Conservation (phyloP, 140 eudicot species). For the Ambrosia hybrid region DNA sequence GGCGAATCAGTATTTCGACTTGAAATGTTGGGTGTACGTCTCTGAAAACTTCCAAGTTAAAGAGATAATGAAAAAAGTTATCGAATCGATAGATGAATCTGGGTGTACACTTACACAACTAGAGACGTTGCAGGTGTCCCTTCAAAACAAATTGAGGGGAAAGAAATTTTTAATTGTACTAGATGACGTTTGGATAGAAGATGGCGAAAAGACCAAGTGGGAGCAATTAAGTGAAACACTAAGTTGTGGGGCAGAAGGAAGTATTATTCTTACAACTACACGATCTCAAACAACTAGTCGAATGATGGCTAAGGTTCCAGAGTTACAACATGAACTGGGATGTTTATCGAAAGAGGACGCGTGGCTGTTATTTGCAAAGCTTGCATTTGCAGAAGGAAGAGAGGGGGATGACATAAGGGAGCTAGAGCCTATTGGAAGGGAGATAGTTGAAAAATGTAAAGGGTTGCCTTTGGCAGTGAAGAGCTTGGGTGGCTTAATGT, state of each 20-base stretch:
- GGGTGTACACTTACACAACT: background rate
- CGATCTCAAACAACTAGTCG: background rate
- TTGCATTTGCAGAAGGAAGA: conserved; percentile 16
- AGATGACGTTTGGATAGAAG: background rate
- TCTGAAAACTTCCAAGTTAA: conserved; percentile 14
- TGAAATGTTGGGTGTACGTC: conserved; percentile 22
- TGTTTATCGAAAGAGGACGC: conserved; percentile 21
- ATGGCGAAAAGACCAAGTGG: conserved; percentile 4
- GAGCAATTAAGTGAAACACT: background rate
- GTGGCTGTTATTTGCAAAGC: conserved; percentile 13
- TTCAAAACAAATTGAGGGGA: background rate
- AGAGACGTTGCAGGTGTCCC: background rate
- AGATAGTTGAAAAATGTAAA: conserved; percentile 23
- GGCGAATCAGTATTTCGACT: background rate
- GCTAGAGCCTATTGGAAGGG: conserved; percentile 18
- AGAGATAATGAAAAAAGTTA: background rate
- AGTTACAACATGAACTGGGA: conserved; percentile 12
- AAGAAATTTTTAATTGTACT: conserved; percentile 9
- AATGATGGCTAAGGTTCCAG: conserved; percentile 2
- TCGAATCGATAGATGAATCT: background rate
- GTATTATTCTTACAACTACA: conserved; percentile 15
- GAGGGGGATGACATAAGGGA: background rate
- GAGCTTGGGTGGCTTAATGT: conserved; percentile 25
- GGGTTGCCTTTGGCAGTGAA: conserved; percentile 28
- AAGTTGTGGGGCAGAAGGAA: conserved; percentile 12